Base-by-base conservation (phyloP, 2,329 filamentous ascomycete species). In the Clonostachys solani region DNA sequence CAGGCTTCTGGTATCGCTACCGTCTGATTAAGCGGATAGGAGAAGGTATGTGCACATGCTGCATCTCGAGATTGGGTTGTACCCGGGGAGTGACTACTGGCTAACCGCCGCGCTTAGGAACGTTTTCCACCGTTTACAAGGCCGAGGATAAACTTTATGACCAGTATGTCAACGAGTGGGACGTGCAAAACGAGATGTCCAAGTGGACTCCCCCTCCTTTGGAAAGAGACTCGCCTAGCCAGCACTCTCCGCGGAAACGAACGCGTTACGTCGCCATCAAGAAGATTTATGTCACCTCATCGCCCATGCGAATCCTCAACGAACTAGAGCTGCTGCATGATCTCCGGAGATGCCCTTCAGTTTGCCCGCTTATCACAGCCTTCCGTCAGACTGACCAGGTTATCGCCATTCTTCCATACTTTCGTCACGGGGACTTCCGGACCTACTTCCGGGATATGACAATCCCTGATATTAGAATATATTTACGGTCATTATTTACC, bases 251-350 rank as follows among this genome's bases (percentile, higher is more conserved):
- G 10, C 61, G 60, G 42, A 57, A 61, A 40, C 54, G 53, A 18
- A 75, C 86, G 19, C 89, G 87, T 62, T 97, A 86, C 60, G 95
- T 99, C 52, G 94, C 95, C 17, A 89, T 99, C 67, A 99, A 99
- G 73, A 99, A 99, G 73, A 99, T 99, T 57, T 99, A 99, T 66
- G 94, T 97, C 54, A 99, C 95, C 1, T 96, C 92, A 52, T 96
- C 91, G 55, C 94, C 94, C 0, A 78, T 85, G 29, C 88, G 94
- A 42, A 97, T 99, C 56, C 82, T 95, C 61, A 99, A 99, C 69
- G 94, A 99, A 68, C 83, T 99, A 16, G 92, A 97, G 58, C 78
- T 99, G 18, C 81, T 99, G 18, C 84, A 95, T 62, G 91, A 96
- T 62, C 80, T 99, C 9, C 82, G 87, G 44, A 81, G 87, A 48